phyloP scores from a whole-genome alignment of 805 yeast genomes.

The Kodamaea kakaduensis region DNA sequence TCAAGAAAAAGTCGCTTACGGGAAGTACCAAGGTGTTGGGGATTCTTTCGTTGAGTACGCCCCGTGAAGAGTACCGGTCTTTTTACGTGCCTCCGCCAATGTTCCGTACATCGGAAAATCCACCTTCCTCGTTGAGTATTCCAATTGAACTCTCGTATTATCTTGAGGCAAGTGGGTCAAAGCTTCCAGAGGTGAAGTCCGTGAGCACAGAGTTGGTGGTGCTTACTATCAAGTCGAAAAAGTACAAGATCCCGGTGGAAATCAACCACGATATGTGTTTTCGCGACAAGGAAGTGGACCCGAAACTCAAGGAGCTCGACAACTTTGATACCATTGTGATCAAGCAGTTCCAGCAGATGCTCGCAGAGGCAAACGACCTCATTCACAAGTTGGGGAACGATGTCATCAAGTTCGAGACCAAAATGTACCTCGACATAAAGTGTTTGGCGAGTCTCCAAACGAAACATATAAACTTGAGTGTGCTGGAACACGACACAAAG shows the following conservation, averaged over 20 bases:
- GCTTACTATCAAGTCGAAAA: slow-evolving; percentile 32
- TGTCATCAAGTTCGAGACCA: slow-evolving; percentile 30
- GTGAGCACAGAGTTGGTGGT: slow-evolving; percentile 33
- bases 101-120: slow-evolving; percentile 18
- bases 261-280: slow-evolving; percentile 39
- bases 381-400: slow-evolving; percentile 35
- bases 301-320: slow-evolving; percentile 21
- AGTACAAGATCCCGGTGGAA: slow-evolving; percentile 37
- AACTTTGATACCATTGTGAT: slow-evolving; percentile 33
- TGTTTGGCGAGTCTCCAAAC: slow-evolving; percentile 31
- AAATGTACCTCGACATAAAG: slow-evolving; percentile 34
- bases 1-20: slow-evolving; percentile 32
- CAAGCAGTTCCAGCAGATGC: slow-evolving; percentile 26
- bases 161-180: slow-evolving; percentile 9
- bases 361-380: slow-evolving; percentile 23
- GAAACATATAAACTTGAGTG: slow-evolving; percentile 30
- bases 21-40: slow-evolving; percentile 30
- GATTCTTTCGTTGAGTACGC: slow-evolving; percentile 32
- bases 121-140: slow-evolving; percentile 19
- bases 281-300: slow-evolving; percentile 29
- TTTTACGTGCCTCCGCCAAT: slow-evolving; percentile 32
- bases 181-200: slow-evolving; percentile 33
- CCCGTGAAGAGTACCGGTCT: slow-evolving; percentile 25
- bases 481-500: slow-evolving; percentile 20
- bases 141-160: slow-evolving; percentile 33